Evolutionary conservation across 257 asterid species (phyloP).

Genomic region (Solanum lycopersicoides): DNA sequence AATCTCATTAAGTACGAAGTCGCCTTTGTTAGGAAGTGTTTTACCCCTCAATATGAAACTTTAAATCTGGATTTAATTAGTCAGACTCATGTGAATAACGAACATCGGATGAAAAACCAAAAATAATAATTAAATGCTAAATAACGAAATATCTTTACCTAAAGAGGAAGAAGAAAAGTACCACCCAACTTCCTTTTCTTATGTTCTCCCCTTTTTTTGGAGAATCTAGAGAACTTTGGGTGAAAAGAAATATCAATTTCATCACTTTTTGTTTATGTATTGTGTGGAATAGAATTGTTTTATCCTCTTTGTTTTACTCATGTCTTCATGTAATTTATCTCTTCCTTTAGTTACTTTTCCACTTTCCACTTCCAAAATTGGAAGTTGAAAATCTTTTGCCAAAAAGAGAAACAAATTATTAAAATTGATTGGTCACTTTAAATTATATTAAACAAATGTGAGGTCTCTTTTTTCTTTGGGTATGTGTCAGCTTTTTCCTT

Average conservation of each 20-base stretch:
- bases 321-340: not conserved
- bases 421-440: not conserved
- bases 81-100: too few relatives aligned
- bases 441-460: not conserved
- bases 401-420: not conserved
- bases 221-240: not conserved
- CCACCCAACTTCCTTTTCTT: not conserved
- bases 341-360: not conserved
- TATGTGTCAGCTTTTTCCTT: not conserved
- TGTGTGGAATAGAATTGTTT: not conserved
- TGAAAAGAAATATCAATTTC: not conserved
- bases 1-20: not conserved
- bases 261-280: not conserved
- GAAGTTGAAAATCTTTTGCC: not conserved
- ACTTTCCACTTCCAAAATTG: not conserved
- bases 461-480: not conserved
- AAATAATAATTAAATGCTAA: not conserved
- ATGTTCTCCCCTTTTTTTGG: not conserved
- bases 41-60: too few relatives aligned
- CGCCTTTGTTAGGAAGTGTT: not conserved
- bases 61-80: too few relatives aligned
- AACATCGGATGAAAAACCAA: too few relatives aligned
- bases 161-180: not conserved
- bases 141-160: not conserved
- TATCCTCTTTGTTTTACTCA: not conserved